A percentile compares a stretch with the other conserved stretches of the same genome.
Evolutionary conservation across 192 early-diverging fungal species (phyloP).

Genomic region (Entophlyctis luteolus): DNA sequence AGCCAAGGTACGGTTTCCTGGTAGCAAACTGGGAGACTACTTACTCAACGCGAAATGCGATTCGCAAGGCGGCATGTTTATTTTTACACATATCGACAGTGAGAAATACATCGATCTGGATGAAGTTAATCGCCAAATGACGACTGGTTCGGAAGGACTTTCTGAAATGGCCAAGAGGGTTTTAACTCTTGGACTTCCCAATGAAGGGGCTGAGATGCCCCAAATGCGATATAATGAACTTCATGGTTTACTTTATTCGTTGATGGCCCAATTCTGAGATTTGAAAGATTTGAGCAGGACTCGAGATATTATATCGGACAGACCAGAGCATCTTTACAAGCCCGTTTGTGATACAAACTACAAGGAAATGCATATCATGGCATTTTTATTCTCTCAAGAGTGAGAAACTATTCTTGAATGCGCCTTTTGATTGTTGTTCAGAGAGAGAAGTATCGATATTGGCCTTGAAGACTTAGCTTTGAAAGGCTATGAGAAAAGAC

Average conservation of each 20-base stretch:
- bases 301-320: slow-evolving; percentile 7
- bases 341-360: slow-evolving; percentile 17
- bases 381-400: slow-evolving; percentile 26
- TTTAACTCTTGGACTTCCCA: neutral
- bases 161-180: slow-evolving; percentile 15
- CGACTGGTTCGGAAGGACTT: neutral
- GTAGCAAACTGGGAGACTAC: neutral
- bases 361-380: slow-evolving; percentile 39
- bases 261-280: neutral
- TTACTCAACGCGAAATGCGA: neutral
- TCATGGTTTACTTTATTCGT: neutral
- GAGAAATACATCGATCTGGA: slow-evolving; percentile 23
- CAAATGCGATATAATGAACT: neutral
- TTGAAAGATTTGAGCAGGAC: neutral
- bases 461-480: slow-evolving; percentile 5
- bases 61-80: slow-evolving; percentile 15
- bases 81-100: slow-evolving; percentile 33
- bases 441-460: neutral
- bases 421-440: neutral
- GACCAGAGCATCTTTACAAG: slow-evolving; percentile 15
- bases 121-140: slow-evolving; percentile 6
- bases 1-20: neutral
- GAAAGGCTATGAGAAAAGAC: slow-evolving; percentile 33
- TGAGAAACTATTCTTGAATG: neutral
- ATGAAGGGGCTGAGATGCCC: neutral